Base-by-base conservation (phyloP, 2,329 filamentous ascomycete genomes). In the Pseudogymnoascus sp. region DNA sequence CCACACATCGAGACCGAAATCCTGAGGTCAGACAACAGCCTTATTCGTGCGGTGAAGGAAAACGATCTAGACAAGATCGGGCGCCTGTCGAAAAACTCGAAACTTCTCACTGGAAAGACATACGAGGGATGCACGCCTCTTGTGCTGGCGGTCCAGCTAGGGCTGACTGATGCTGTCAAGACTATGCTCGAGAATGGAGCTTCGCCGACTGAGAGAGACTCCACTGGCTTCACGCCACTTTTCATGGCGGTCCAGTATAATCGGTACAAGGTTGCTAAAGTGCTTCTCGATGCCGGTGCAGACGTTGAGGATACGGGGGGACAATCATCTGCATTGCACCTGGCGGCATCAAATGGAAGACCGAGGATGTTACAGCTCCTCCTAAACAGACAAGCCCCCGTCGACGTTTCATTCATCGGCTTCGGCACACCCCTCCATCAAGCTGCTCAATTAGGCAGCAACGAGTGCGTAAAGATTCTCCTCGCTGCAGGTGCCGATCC, bases 401-500 rank as follows among this genome's bases (percentile, higher is more conserved):
- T 56, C 28, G 50, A 56, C 11, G 50, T 56, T 14, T 33, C 50
- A 35, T 33, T 8, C n/a, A 16, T 25, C 16, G 28, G 28, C 28
- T 56, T 33, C 16, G 50, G 50, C 11, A 56, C 50, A 14, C 50
- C 50, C 16, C 50, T 56, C 11, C 28, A 21, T 4, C 10, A 18
- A 12, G 50, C 50, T 16, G 50, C 50, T 21, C n/a, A 56, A 21
- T 4, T 56, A 33, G 50, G 50, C 3, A 56, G 23, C 28, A 18
- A 56, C 28, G 50, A 56, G 16, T 56, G 50, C 16, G 50, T 56
- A 2, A 35, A 56, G 50, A 56, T 56, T 11, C 50, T 56, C 50
- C 50, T 56, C 1, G 50, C 50, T 18, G 50, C 50, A 56, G 63
- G 63, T 10, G 60, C 61, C 8, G 61, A 64, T 53, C 61, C 63